phyloP scores from a whole-genome alignment of 2,329 filamentous ascomycete species.

The Cladosporium sp. region DNA sequence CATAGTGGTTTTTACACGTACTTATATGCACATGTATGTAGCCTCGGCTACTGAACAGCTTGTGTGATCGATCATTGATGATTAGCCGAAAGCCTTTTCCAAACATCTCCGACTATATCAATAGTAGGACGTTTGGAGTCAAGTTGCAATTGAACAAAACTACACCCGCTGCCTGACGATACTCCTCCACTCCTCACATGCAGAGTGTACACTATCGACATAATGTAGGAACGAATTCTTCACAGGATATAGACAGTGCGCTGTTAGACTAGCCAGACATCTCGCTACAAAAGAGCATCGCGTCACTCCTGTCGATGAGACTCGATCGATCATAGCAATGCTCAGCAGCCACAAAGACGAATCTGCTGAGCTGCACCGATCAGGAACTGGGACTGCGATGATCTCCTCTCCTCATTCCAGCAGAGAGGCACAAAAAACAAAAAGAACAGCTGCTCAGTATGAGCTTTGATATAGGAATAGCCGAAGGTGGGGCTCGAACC shows the following conservation, averaged over 20 bases:
- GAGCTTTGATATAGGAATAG: conserved; percentile 7
- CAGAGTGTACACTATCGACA: not conserved
- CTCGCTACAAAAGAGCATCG: not conserved
- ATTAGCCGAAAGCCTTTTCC: not conserved
- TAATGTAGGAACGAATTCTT: not conserved
- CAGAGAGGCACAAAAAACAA: not conserved
- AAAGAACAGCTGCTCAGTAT: conserved; percentile 3
- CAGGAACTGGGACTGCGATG: not conserved
- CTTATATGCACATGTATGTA: not conserved
- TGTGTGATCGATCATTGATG: not conserved
- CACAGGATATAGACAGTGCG: not conserved
- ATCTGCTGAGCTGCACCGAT: not conserved
- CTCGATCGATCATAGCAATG: not conserved
- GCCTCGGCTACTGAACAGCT: not conserved
- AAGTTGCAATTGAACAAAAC: not conserved
- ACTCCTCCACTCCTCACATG: not conserved
- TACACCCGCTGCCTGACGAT: not conserved
- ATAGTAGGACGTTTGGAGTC: not conserved
- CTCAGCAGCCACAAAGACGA: not conserved
- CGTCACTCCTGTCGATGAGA: not conserved
- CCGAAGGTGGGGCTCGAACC: conserved; percentile 7
- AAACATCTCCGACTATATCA: not conserved
- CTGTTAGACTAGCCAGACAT: not conserved
- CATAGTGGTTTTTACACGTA: too few relatives aligned
- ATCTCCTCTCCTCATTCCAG: too few relatives aligned